These are phyloP conservation scores for Xylaria palmicola DNA, from an alignment of 495 filamentous ascomycete species.

Conservation along the genomic window DNA sequence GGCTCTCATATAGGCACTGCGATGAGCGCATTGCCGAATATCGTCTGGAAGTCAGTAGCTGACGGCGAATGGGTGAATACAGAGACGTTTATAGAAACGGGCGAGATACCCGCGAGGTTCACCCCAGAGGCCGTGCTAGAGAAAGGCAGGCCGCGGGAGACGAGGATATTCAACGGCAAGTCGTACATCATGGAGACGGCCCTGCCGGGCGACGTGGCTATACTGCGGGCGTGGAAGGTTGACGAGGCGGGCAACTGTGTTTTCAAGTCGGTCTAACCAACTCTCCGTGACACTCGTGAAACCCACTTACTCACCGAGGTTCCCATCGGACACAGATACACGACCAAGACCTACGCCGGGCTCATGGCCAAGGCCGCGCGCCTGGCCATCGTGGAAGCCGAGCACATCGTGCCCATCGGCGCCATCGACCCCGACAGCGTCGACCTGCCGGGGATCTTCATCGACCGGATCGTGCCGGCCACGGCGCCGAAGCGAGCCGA, in stretches of 20 bases:
- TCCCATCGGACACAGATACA: conserved; percentile 51
- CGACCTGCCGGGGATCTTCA: conserved; percentile 62
- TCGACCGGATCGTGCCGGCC: conserved; percentile 61
- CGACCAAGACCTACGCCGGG: conserved; percentile 58
- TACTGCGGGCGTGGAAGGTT: conserved; percentile 62
- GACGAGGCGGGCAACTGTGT: conserved; percentile 64
- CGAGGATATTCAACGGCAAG: conserved; percentile 58
- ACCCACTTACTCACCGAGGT: too few species aligned
- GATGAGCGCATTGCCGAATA: background rate
- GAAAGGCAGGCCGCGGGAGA: conserved; percentile 56
- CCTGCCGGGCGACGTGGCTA: conserved; percentile 61
- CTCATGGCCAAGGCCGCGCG: conserved; percentile 64
- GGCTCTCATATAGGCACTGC: background rate
- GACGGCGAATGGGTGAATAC: background rate
- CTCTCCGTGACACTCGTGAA: too few species aligned
- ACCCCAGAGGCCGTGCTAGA: conserved; percentile 54
- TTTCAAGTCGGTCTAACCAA: conserved; percentile 45
- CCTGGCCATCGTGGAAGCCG: conserved; percentile 66
- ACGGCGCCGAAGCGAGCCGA: conserved; percentile 56
- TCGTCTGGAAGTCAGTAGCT: background rate
- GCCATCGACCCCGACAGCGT: conserved; percentile 57
- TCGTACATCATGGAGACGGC: conserved; percentile 63
- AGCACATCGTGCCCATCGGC: conserved; percentile 62
- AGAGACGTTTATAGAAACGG: conserved; percentile 61
- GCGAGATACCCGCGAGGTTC: conserved; percentile 57